Conservation (phyloP, 805 yeast species). For the Candida saitoana region DNA sequence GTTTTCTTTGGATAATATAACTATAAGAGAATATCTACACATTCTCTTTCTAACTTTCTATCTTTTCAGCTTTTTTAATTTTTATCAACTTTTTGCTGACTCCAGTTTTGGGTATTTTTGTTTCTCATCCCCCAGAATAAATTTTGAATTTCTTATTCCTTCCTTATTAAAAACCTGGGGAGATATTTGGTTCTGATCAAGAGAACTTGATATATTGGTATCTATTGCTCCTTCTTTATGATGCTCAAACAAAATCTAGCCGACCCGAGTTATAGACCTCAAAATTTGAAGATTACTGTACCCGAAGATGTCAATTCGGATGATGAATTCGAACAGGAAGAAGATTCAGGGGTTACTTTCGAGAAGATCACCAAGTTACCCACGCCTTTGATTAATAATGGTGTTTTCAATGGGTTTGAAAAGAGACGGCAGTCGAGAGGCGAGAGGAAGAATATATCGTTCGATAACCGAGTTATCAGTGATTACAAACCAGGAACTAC, state of each 20-base stretch:
- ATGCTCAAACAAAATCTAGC: neutral
- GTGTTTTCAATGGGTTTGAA: constrained; percentile 12
- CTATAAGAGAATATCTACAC: no score
- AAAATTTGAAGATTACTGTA: constrained; percentile 1
- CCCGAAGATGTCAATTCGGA: constrained; percentile 4
- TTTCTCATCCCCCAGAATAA: neutral
- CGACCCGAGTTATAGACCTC: neutral
- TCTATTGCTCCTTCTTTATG: neutral
- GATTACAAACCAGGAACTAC: constrained; percentile 30
- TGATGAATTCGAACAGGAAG: constrained; percentile 1
- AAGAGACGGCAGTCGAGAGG: neutral
- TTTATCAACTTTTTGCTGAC: no score
- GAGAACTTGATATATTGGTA: neutral
- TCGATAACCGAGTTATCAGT: constrained; percentile 26
- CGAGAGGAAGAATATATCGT: neutral
- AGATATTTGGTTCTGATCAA: neutral
- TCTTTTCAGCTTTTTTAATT: no score
- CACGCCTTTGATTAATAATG: constrained; percentile 36
- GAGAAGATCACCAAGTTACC: constrained; percentile 42
- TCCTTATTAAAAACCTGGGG: neutral
- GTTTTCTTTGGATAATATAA: no score
- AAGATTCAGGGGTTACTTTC: constrained; percentile 12
- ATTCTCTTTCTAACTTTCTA: no score
- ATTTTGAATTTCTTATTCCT: neutral
- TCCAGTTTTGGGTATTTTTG: no score